Evolutionary conservation across 1,284 basidiomycete genomes (phyloP).

Genomic region (Cystobasidiaceae sp.): DNA sequence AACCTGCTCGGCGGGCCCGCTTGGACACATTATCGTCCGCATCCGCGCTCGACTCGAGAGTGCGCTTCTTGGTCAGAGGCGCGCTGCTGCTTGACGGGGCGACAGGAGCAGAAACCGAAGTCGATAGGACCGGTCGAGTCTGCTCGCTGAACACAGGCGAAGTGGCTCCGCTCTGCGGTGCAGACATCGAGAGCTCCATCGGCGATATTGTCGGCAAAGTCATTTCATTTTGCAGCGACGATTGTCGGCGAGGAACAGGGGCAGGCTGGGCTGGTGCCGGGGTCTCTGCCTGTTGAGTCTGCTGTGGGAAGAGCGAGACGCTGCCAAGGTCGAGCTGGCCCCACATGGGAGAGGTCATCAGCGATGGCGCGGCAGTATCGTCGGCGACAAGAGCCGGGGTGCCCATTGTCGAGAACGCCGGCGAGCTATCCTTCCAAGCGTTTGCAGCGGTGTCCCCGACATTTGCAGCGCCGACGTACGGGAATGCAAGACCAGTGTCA

Average conservation of each 20-base stretch:
- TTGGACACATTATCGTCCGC: background rate
- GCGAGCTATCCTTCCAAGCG: background rate
- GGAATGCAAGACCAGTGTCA: background rate
- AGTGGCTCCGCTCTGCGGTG: too few relatives aligned
- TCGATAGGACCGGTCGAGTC: background rate
- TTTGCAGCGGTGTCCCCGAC: background rate
- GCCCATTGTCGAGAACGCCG: background rate
- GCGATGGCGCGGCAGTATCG: conserved; percentile 1
- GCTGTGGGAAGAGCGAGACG: conserved; percentile 21
- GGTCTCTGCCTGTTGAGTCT: background rate
- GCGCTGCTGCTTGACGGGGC: background rate
- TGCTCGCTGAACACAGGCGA: too few relatives aligned
- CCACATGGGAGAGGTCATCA: conserved; percentile 25
- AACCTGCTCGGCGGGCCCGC: background rate
- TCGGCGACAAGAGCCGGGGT: conserved; percentile 23
- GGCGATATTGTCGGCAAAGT: too few relatives aligned
- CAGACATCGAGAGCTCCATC: too few relatives aligned
- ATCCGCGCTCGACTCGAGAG: background rate
- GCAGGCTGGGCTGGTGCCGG: background rate
- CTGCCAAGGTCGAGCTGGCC: conserved; percentile 8
- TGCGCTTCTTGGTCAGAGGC: background rate
- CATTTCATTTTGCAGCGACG: background rate
- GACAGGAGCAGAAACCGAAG: background rate
- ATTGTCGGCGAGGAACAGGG: background rate
- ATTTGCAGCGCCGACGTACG: background rate